Evolutionary conservation across 129 eudicot species (phyloP), one percentile per base, ranked within the genome.

Genomic region (Erigeron canadensis): DNA sequence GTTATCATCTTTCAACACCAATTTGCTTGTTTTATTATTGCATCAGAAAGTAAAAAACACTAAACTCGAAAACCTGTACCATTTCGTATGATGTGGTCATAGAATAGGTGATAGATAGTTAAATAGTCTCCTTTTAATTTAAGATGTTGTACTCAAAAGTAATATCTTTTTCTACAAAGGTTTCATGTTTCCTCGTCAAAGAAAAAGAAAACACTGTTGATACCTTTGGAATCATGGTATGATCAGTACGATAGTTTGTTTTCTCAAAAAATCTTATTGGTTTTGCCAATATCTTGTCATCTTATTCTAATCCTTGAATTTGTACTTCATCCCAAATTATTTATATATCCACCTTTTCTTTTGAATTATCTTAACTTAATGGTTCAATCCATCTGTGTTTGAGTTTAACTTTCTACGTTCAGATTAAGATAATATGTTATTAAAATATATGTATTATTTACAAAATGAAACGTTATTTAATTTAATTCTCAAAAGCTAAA

Each of bases 241-340:
- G 64, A 50, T 69, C 69, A 71, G 70, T 79, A 67, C 80, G 62
- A 23, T 28, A 62, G 66, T 67, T 23, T 23, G 69, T 19, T 65
- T 65, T 79, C 50, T 55, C 69, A 83, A 79, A 75, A 79, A 59
- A 40, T 38, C 16, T 62, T 79, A 51, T 75, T 68, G 65, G 76
- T 77, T 79, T 47, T 48, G 47, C 42, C 71, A 58, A 53, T 74
- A 73, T 69, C 42, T 34, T 77, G 56, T 28, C 63, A 39, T 50
- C 65, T 55, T 40, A 62, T n/a, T 28, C 28, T 34, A 65, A 43
- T 63, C 43, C 50, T 45, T 5, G 7, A 45, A 45, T 45, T 45
- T 45, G 34, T 28, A 28, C 34, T 2, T 28, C 34, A 23, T 23
- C 2, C 34, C 34, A 23, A 23, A 23, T 23, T 23, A 23, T 28